A percentile compares a stretch with the other conserved stretches of the same genome.
These are phyloP conservation scores for Xylogone sp. DNA, from an alignment of 2,329 filamentous ascomycete genomes.

Conservation along the genomic window DNA sequence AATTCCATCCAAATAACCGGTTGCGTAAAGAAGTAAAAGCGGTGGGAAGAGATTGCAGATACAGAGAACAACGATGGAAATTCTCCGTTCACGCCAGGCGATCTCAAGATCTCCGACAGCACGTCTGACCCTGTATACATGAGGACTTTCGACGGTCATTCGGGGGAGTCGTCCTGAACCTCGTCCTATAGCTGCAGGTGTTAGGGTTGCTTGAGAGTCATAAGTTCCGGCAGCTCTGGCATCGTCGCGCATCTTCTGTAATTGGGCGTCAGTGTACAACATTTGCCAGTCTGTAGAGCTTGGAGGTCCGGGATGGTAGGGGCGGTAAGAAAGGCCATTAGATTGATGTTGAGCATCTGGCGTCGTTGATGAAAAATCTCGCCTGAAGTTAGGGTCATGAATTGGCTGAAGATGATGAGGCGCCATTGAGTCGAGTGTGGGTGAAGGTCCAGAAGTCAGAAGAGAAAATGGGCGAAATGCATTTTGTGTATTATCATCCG, in stretches of 20 bases:
- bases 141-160: background rate
- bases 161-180: background rate
- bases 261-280: slow-evolving; percentile 20
- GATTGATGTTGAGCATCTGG: background rate
- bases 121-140: background rate
- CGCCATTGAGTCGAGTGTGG: slow-evolving; percentile 2
- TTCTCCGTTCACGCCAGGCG: slow-evolving; percentile 10
- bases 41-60: slow-evolving; percentile 25
- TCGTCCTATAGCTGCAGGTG: background rate
- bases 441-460: slow-evolving; percentile 7
- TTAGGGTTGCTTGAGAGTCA: slow-evolving; percentile 3
- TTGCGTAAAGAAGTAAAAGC: slow-evolving; percentile 18
- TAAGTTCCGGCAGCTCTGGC: slow-evolving; percentile 17
- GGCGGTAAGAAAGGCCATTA: slow-evolving; percentile 21
- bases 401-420: background rate
- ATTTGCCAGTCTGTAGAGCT: slow-evolving; percentile 18
- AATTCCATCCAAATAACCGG: slow-evolving; percentile 20
- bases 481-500: slow-evolving; percentile 17
- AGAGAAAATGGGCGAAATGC: slow-evolving; percentile 19
- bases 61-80: slow-evolving; percentile 19
- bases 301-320: slow-evolving; percentile 24
- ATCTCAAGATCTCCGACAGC: background rate
- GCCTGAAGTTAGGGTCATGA: background rate
- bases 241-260: slow-evolving; percentile 13
- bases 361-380: background rate